A percentile compares a stretch with the other conserved stretches of the same genome.
phyloP scores from a whole-genome alignment of 176 grass and related monocot genomes.

The Metroxylon sagu region DNA sequence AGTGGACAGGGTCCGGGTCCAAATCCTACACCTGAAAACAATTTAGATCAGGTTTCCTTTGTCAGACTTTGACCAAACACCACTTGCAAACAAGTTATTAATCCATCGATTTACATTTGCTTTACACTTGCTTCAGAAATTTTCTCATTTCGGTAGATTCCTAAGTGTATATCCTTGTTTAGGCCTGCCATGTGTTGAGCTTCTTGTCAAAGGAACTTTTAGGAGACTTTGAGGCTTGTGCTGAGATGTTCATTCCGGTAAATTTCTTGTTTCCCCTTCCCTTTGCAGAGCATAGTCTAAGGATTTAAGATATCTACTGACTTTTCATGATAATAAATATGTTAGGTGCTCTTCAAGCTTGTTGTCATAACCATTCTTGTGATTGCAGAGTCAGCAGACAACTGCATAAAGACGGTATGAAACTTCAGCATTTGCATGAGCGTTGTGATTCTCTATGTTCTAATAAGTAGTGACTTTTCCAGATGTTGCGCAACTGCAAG shows the following conservation, averaged over 20 bases:
- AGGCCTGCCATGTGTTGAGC: constrained; percentile 85
- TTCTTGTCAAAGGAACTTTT: constrained; percentile 92
- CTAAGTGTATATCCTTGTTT: constrained; percentile 6
- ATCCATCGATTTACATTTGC: no score
- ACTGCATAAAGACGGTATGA: constrained; percentile 97
- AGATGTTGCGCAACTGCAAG: constrained; percentile 90
- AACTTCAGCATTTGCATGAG: constrained; percentile 11
- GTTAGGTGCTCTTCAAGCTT: constrained; percentile 91
- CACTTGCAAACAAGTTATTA: no score
- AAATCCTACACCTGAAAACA: no score
- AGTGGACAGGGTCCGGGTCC: no score
- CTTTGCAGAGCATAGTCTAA: neutral
- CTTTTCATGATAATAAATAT: constrained; percentile 2
- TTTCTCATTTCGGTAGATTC: no score
- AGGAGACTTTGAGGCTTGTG: constrained; percentile 80
- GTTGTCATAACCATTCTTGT: constrained; percentile 99
- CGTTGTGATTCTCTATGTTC: neutral
- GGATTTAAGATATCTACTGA: constrained; percentile 16
- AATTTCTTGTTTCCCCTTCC: neutral
- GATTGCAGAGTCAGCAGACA: constrained; percentile 91
- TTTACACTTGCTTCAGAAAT: no score
- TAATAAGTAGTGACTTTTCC: constrained; percentile 10
- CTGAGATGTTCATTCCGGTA: constrained; percentile 86
- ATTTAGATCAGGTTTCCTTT: no score
- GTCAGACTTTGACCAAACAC: no score